Conservation (phyloP, 208 protist genomes). For the Wallacemonas sp. region DNA sequence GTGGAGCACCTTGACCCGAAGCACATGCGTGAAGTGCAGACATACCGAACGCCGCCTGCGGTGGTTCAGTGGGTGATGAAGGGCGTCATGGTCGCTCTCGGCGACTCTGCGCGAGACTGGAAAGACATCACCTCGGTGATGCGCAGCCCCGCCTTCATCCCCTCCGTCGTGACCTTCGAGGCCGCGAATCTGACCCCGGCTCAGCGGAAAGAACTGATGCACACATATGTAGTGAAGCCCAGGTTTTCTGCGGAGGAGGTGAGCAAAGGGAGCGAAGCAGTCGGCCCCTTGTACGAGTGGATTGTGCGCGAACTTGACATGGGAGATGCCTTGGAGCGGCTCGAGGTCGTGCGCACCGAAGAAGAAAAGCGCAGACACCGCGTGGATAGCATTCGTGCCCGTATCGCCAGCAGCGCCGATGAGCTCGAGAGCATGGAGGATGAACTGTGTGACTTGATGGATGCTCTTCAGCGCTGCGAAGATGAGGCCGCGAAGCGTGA, state of each 20-base stretch:
- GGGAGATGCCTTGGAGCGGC: slow-evolving; percentile 16
- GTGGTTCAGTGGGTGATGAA: slow-evolving; percentile 71
- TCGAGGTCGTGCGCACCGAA: slow-evolving; percentile 14
- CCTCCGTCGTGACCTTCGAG: slow-evolving; percentile 42
- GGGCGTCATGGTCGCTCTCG: slow-evolving; percentile 56
- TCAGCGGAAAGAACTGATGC: slow-evolving; percentile 22
- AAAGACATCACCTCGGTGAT: slow-evolving; percentile 34
- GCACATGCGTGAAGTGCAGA: slow-evolving; percentile 56
- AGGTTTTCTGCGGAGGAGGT: slow-evolving; percentile 58
- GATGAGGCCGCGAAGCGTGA: neutral
- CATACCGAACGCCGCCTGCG: slow-evolving; percentile 63
- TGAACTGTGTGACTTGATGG: slow-evolving; percentile 31
- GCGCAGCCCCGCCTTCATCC: slow-evolving; percentile 44
- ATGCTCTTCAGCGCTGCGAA: slow-evolving; percentile 14
- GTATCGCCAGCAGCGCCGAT: slow-evolving; percentile 13
- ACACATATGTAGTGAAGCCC: slow-evolving; percentile 31
- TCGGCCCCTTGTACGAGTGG: slow-evolving; percentile 62
- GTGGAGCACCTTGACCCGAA: slow-evolving; percentile 48
- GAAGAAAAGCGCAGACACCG: slow-evolving; percentile 17
- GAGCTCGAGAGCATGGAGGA: slow-evolving; percentile 34
- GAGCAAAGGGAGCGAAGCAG: slow-evolving; percentile 48
- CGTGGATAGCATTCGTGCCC: slow-evolving; percentile 12
- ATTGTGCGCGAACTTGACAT: slow-evolving; percentile 50
- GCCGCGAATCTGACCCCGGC: slow-evolving; percentile 26
- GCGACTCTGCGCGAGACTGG: slow-evolving; percentile 40